Base-by-base conservation (phyloP, 1,139 yeast genomes). In the Taphrina populina region DNA sequence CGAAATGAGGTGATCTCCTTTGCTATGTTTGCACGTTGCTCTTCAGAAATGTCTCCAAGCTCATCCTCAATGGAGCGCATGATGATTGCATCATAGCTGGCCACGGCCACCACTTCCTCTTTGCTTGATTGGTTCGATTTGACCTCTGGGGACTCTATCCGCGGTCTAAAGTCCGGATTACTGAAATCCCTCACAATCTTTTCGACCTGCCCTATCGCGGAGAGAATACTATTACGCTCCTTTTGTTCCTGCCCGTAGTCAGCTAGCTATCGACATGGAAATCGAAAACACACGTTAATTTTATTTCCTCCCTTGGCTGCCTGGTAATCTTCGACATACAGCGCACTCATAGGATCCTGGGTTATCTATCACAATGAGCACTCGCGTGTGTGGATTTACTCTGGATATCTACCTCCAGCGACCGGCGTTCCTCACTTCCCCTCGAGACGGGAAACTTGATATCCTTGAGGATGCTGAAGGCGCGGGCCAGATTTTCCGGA, bases 1-100 rank as follows among this genome's bases (percentile, higher is more conserved):
- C 73, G 56, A 59, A 70, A 70, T 35, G 64, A 60, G 20, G 64
- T 63, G 41, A 70, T 69, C 40, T 70, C 73, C 30, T 61, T 59
- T 33, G 64, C 62, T 23, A 68, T 61, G 19, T 61, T 59, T 4
- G 62, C 68, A 3, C 67, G 60, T 33, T 67, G 69, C 21, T 65
- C 69, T 5, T 62, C 60, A 1, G 66, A 64, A 15, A 66, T 52
- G 40, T 59, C 64, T 17, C 62, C 56, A 21, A 62, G 49, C 26
- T 62, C 63, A 33, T 62, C 64, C 21, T 61, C 64, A 30, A 54
- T 59, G 15, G 60, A 49, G 21, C 51, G 55, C 19, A 61, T 45
- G 26, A 56, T 36, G 15, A 60, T 45, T 21, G 39, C 43, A 2
- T 36, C 37, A 27, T 40, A 36, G 3, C 32, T 11, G 6, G 15